These are phyloP conservation scores for Blastocystis sp. DNA, from an alignment of 352 stramenopile genomes.

Conservation along the genomic window DNA sequence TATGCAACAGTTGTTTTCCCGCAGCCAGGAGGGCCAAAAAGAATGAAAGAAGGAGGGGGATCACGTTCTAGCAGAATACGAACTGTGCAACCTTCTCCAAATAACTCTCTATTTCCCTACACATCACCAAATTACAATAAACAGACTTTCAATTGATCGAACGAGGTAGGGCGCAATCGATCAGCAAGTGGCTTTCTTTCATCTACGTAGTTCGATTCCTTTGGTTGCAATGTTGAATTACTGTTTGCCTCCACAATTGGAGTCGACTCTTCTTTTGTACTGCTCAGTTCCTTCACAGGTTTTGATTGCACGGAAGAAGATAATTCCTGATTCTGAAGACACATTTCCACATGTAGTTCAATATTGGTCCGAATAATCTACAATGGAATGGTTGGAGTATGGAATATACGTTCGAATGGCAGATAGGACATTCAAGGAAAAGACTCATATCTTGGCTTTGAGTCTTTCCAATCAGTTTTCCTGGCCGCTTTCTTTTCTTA, in stretches of 20 bases:
- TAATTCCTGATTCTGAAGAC: background rate
- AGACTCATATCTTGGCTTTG: background rate
- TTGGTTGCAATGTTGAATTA: background rate
- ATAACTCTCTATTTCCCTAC: slow-evolving; percentile 70
- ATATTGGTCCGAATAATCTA: slow-evolving; percentile 26
- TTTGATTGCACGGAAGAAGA: background rate
- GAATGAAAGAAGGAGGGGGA: background rate
- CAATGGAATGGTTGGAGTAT: background rate
- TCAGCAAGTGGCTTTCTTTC: slow-evolving; percentile 4
- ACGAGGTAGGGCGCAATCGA: slow-evolving; percentile 16
- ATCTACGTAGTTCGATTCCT: background rate
- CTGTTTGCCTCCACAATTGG: background rate
- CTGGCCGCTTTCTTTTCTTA: background rate
- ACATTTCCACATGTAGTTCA: slow-evolving; percentile 4
- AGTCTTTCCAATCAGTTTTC: background rate
- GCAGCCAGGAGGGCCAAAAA: slow-evolving; percentile 72
- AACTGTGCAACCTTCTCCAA: slow-evolving; percentile 70
- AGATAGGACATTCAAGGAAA: slow-evolving; percentile 8
- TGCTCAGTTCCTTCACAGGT: background rate
- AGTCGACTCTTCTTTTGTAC: background rate
- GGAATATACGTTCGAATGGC: background rate
- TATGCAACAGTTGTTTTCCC: slow-evolving; percentile 78
- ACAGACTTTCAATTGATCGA: slow-evolving; percentile 1
- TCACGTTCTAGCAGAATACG: background rate
- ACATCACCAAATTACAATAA: background rate